Percentiles rank a stretch among this genome's conserved stretches.
Evolutionary conservation across 78 protist species (phyloP).

Genomic region (Tieghemostelium lacteum): DNA sequence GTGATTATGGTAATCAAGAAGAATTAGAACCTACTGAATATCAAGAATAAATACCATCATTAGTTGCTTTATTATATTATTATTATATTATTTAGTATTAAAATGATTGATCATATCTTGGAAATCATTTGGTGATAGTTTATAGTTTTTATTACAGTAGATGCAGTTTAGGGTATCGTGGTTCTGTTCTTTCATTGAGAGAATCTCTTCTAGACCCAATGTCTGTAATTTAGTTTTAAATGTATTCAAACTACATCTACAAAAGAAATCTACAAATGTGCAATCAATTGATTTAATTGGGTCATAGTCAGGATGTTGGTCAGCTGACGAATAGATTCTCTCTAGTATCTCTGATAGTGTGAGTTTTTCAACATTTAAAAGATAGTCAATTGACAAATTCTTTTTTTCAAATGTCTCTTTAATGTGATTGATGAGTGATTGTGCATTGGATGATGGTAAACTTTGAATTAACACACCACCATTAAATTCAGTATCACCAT

Average conservation of each 20-base stretch:
- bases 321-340: background rate
- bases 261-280: slow-evolving; percentile 59
- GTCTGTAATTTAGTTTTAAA: slow-evolving; percentile 22
- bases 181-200: slow-evolving; percentile 22
- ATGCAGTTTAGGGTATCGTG: slow-evolving; percentile 46
- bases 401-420: background rate
- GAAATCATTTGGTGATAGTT: slow-evolving; percentile 23
- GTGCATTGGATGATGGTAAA: slow-evolving; percentile 21
- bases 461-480: slow-evolving; percentile 61
- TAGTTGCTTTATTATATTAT: background rate
- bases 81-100: background rate
- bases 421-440: background rate
- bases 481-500: slow-evolving; percentile 12
- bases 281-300: background rate
- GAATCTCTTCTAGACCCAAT: slow-evolving; percentile 30
- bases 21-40: slow-evolving; percentile 33
- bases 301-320: background rate
- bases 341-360: slow-evolving; percentile 19
- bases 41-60: background rate
- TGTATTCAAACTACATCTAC: slow-evolving; percentile 53
- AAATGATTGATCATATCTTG: slow-evolving; percentile 29
- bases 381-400: background rate
- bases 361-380: slow-evolving; percentile 7
- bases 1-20: slow-evolving; percentile 19
- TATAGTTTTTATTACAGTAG: slow-evolving; percentile 35